Conservation (phyloP, 495 filamentous ascomycete species). For the Aspergillus campestris region DNA sequence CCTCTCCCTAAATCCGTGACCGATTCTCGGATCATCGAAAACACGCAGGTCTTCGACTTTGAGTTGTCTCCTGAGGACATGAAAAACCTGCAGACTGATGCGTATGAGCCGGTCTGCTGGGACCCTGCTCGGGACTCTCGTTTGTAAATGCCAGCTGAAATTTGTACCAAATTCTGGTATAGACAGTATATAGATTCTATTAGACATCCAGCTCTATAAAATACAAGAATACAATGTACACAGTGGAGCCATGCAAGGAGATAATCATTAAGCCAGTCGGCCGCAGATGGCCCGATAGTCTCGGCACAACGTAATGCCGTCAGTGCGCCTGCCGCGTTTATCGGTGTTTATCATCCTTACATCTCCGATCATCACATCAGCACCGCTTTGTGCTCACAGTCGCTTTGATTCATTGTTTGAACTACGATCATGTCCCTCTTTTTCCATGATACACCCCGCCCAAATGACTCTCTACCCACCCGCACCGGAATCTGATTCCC, state of each 20-base stretch:
- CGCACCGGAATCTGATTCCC: not conserved
- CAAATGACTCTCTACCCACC: not conserved
- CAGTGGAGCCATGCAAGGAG: not conserved
- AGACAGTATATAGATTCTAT: too few species aligned
- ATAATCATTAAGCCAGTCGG: not conserved
- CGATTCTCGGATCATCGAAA: conserved; percentile 55
- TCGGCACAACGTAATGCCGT: conserved; percentile 32
- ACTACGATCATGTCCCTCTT: too few species aligned
- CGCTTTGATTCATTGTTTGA: too few species aligned
- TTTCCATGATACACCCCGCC: not conserved
- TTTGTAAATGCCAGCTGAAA: conserved; percentile 9
- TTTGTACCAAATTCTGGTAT: not conserved
- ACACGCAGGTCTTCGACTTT: conserved; percentile 74
- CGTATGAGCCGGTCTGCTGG: conserved; percentile 61
- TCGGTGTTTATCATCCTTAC: conserved; percentile 2
- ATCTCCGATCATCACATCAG: conserved; percentile 10
- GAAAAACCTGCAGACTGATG: conserved; percentile 43
- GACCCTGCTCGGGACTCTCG: conserved; percentile 52
- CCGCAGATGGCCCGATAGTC: not conserved
- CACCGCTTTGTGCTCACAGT: not conserved
- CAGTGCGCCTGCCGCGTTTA: conserved; percentile 6
- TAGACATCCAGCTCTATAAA: not conserved
- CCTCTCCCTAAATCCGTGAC: conserved; percentile 59
- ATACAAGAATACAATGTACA: not conserved
- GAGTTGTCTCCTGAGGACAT: conserved; percentile 56